Evolutionary conservation across 2,329 filamentous ascomycete genomes (phyloP).

Genomic region (Aureobasidium vineae): DNA sequence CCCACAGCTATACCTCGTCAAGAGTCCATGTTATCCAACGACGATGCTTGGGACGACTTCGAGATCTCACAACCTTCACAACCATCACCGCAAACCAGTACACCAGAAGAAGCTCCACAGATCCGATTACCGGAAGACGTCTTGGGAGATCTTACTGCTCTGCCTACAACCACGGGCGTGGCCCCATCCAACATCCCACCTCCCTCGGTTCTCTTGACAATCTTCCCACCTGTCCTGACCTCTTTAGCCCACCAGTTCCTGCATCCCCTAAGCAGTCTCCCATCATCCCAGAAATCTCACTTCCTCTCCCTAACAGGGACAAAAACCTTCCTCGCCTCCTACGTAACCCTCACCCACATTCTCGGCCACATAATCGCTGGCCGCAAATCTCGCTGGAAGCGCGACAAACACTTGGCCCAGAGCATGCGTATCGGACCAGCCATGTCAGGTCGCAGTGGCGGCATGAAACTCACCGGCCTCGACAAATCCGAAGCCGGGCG

Average conservation of each 20-base stretch:
- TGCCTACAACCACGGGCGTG: constrained; percentile 34
- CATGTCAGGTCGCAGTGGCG: constrained; percentile 64
- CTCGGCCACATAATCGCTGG: constrained; percentile 81
- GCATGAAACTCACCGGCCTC: constrained; percentile 88
- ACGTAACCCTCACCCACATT: constrained; percentile 62
- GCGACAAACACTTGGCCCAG: constrained; percentile 79
- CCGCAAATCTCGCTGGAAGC: constrained; percentile 83
- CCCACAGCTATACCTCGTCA: neutral
- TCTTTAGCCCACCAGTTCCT: constrained; percentile 64
- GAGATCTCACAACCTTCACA: constrained; percentile 32
- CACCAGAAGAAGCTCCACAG: neutral
- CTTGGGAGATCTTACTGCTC: constrained; percentile 8
- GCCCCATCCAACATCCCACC: constrained; percentile 87
- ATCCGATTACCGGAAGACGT: constrained; percentile 22
- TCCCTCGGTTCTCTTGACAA: constrained; percentile 74
- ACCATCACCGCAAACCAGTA: neutral
- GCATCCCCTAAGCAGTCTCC: constrained; percentile 55
- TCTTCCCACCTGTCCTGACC: constrained; percentile 70
- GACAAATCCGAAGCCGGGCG: constrained; percentile 79
- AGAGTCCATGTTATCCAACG: constrained; percentile 11
- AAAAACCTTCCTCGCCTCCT: constrained; percentile 62
- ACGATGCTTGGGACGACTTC: constrained; percentile 48
- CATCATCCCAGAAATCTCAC: constrained; percentile 57
- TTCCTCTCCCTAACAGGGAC: constrained; percentile 61
- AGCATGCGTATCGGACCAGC: constrained; percentile 82